Base-by-base conservation (phyloP, 257 asterid species). In the Solanum sejunctum region DNA sequence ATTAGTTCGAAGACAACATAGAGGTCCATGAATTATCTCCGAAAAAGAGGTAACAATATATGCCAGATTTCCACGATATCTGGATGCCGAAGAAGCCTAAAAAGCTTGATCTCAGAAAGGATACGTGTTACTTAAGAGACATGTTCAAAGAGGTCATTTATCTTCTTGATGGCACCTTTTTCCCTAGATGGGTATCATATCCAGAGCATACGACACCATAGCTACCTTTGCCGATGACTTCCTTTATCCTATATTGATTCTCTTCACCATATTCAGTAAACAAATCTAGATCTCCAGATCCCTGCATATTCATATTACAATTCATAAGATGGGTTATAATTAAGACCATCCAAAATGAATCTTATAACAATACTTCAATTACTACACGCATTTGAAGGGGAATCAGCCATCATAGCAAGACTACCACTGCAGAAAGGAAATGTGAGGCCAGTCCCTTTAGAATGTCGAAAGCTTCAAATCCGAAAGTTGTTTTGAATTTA, bases 251-350 rank as follows among this genome's bases (percentile, higher is more conserved):
- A 70, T 94, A 96, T 88, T 98, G 89, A 85, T 97, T 94, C 52
- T 98, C 99, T 88, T 96, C 99, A 56, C 99, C 99, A 84, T 96
- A 96, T 83, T 96, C 97, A 4, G 99, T 96, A 92, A 94, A 96
- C 93, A 96, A 96, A 82, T 94, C 99, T 67, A 94, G 85, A 77
- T 96, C 99, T 39, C 81, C 89, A 71, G 94, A 89, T 78, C 87
- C 90, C 99, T 96, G 95, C 89, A 91, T 63, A 39, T 83, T 78
- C 13, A 73, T 73, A 45, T 47, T n/a, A 73, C 47, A 47, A 73
- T 73, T 73, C 82, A 49, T 12, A 75, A 75, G 60, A 15, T 75
- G 82, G 1, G 20, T 49, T 75, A 51, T 28, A 28, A 28, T 28
- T 21, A 47, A 73, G 60, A 21, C 41, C 15, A 7, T 4, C 13